phyloP scores from a whole-genome alignment of 768 basidiomycete species.

The Neoboletus brunneissimus region DNA sequence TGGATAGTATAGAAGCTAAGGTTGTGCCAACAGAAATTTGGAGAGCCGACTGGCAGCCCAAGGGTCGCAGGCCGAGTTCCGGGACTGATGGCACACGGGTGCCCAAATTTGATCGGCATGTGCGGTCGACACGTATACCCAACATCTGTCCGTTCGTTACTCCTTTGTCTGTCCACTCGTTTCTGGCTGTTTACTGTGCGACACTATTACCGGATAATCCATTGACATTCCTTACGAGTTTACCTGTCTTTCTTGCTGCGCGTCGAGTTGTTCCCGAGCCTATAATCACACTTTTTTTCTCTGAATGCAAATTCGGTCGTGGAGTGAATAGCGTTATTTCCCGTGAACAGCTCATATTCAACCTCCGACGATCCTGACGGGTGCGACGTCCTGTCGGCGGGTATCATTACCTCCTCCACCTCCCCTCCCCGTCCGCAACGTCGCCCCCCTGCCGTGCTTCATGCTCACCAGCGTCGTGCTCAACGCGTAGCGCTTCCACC shows the following conservation, averaged over 20 bases:
- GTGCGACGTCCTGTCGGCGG: constrained; percentile 8
- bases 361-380: constrained; percentile 27
- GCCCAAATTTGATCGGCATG: constrained; percentile 22
- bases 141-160: constrained; percentile 33
- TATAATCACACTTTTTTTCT: constrained; percentile 21
- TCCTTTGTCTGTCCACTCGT: constrained; percentile 36
- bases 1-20: background rate
- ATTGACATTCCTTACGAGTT: constrained; percentile 36
- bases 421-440: constrained; percentile 6
- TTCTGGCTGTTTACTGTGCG: constrained; percentile 34
- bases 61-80: constrained; percentile 78
- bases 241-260: constrained; percentile 30
- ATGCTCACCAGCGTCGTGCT: constrained; percentile 9
- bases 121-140: constrained; percentile 35
- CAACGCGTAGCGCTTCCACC: constrained; percentile 8
- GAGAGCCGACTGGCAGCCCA: constrained; percentile 90
- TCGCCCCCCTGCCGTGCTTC: constrained; percentile 3
- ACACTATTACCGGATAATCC: constrained; percentile 37
- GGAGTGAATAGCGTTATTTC: constrained; percentile 5
- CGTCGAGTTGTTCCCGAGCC: constrained; percentile 17
- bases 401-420: constrained; percentile 6
- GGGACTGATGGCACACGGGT: constrained; percentile 45
- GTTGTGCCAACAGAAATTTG: constrained; percentile 58
- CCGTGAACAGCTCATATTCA: constrained; percentile 19
- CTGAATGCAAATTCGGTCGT: constrained; percentile 5